phyloP scores from a whole-genome alignment of 345 rosid species.

The Citrus sp. region DNA sequence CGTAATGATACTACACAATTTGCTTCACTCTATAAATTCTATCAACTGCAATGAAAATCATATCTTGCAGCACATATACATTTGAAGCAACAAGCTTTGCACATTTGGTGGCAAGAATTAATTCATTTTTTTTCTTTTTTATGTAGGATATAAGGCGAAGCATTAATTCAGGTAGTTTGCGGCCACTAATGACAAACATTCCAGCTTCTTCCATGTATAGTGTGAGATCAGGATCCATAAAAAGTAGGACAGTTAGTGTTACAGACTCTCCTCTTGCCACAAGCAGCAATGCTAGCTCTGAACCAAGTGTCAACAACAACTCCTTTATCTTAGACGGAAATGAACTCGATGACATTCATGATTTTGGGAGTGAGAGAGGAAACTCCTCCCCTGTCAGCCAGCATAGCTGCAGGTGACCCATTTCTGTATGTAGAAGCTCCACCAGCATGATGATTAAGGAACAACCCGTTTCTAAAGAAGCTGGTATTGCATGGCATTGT shows the following conservation, averaged over 20 bases:
- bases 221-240: conserved; percentile 51
- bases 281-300: conserved; percentile 74
- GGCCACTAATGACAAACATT: conserved; percentile 66
- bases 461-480: conserved; percentile 17
- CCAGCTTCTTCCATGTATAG: conserved; percentile 82
- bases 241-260: conserved; percentile 54
- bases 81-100: not conserved
- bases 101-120: not conserved
- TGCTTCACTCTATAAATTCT: conserved; percentile 16
- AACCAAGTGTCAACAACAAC: conserved; percentile 66
- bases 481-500: not conserved
- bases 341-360: conserved; percentile 50
- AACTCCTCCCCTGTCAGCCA: conserved; percentile 43
- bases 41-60: not conserved
- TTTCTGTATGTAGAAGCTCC: not conserved
- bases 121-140: not conserved
- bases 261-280: conserved; percentile 76
- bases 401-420: conserved; percentile 27
- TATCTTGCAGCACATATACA: not conserved
- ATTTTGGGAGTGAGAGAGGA: conserved; percentile 47
- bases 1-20: not conserved
- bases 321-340: conserved; percentile 46
- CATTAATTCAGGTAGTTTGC: conserved; percentile 49
- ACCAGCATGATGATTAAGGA: conserved; percentile 13
- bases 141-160: conserved; percentile 77